These are phyloP conservation scores for Arabidopsis hybrid DNA, from an alignment of 441 rosid species.

Conservation along the genomic window DNA sequence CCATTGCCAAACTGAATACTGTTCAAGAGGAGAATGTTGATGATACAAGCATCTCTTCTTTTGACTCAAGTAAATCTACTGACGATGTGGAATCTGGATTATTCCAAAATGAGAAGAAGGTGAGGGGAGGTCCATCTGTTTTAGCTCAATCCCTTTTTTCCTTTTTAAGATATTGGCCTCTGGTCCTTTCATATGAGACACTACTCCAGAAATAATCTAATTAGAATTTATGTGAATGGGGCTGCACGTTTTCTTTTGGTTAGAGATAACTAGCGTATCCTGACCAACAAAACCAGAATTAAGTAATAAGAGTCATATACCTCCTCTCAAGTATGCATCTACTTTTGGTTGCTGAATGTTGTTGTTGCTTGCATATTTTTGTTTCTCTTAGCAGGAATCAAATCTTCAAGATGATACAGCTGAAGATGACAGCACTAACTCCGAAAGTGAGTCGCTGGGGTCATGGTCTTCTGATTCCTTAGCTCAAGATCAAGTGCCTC, in stretches of 20 bases:
- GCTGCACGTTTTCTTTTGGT: constrained; percentile 1
- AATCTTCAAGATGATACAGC: constrained; percentile 46
- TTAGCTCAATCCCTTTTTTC: constrained; percentile 16
- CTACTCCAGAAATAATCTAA: constrained; percentile 1
- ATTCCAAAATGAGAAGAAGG: constrained; percentile 58
- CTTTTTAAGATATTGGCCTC: background rate
- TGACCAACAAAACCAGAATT: constrained; percentile 1
- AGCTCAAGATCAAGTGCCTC: constrained; percentile 54
- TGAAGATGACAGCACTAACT: constrained; percentile 53
- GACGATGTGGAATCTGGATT: constrained; percentile 53
- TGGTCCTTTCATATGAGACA: constrained; percentile 12
- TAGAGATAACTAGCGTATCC: constrained; percentile 1
- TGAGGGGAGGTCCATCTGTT: constrained; percentile 44
- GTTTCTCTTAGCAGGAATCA: constrained; percentile 49
- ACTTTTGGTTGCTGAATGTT: constrained; percentile 24
- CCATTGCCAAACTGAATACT: constrained; percentile 55
- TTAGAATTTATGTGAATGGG: constrained; percentile 2
- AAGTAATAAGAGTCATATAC: constrained; percentile 2
- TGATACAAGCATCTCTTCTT: constrained; percentile 56
- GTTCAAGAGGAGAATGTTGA: constrained; percentile 70
- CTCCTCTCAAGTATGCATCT: constrained; percentile 13
- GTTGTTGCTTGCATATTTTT: constrained; percentile 8
- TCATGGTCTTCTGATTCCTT: constrained; percentile 60
- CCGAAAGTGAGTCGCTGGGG: constrained; percentile 55
- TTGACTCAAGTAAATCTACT: constrained; percentile 55